Base-by-base conservation (phyloP, 2,329 filamentous ascomycete genomes). In the Trichophaea hybrida region DNA sequence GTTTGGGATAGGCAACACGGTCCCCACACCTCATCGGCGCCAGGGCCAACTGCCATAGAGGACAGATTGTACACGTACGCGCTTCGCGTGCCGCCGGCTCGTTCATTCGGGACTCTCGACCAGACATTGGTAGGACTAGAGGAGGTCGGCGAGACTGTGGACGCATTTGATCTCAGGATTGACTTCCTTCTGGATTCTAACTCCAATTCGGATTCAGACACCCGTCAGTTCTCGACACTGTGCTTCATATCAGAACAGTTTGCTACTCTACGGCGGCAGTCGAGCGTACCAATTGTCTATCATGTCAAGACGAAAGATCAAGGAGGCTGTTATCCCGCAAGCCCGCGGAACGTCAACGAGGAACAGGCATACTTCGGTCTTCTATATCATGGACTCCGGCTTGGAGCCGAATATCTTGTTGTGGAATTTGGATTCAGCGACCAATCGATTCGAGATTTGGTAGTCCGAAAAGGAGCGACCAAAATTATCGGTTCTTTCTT, bases 121-220 rank as follows among this genome's bases (percentile, higher is more conserved):
- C 13, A 37, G 1, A 52, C 13, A n/a, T 31, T 24, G 17, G n/a
- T 59, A 6, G 51, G 43, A 10, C 74, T 84, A 33, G 77, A 97
- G 49, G 82, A 85, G 1, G 76, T 81, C 52, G 84, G 88, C 48
- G 82, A 86, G 12, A 93, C 91, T 4, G 85, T 86, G 4, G 90
- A 98, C 73, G 91, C 90, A 1, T 88, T 96, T 8, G 93, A 98
- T 72, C 74, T 97, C 55, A 82, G 93, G n/a, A 86, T 94, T 4
- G 93, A 98, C 72, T 75, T 97, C 44, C 78, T 98, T 12, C 79
- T 85, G 63, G 85, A 95, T 31, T 49, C 58, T n/a, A 48, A 38
- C 7, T 51, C n/a, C 24, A 32, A 13, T 68, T 80, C 82, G 4
- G 77, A 81, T 2, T 74, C 74, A 8, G 70, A 75, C n/a, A 66